phyloP scores from a whole-genome alignment of 2,329 filamentous ascomycete genomes.

The Monilinia laxa region DNA sequence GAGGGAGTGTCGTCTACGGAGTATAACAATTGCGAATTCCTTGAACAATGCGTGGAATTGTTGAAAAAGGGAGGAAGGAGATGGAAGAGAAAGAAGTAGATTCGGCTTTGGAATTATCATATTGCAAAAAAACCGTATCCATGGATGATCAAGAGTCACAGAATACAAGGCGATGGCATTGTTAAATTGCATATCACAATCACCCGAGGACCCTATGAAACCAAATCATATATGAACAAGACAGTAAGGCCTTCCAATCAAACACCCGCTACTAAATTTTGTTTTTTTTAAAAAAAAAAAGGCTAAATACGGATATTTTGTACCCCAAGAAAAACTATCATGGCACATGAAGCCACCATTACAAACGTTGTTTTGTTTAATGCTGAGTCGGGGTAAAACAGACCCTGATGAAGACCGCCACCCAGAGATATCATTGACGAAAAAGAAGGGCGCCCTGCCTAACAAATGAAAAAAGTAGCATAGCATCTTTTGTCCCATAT shows the following conservation, averaged over 20 bases:
- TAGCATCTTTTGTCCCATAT: constrained; percentile 31
- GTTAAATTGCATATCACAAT: neutral
- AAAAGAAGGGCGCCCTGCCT: constrained; percentile 24
- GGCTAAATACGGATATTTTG: constrained; percentile 24
- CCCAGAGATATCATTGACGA: constrained; percentile 27
- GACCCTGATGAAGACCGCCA: constrained; percentile 13
- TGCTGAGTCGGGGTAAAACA: constrained; percentile 14
- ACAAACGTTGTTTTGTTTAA: constrained; percentile 32
- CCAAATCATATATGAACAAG: constrained; percentile 2
- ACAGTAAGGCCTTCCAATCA: constrained; percentile 4
- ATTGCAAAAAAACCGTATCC: too few relatives aligned
- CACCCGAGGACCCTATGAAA: neutral
- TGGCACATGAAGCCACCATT: constrained; percentile 31
- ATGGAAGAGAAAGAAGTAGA: neutral
- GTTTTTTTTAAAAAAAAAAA: constrained; percentile 10
- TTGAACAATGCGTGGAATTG: too few relatives aligned
- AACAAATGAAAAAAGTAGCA: constrained; percentile 30
- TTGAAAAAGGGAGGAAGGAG: neutral
- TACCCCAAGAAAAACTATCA: constrained; percentile 23
- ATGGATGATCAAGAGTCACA: neutral
- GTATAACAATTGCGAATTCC: too few relatives aligned
- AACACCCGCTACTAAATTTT: constrained; percentile 13
- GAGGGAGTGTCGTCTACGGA: too few relatives aligned
- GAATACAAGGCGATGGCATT: neutral
- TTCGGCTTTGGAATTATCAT: neutral